Percentiles rank a stretch among this genome's conserved stretches.
phyloP scores from a whole-genome alignment of 2,329 filamentous ascomycete genomes.

The Alternaria hordeiaustralica region DNA sequence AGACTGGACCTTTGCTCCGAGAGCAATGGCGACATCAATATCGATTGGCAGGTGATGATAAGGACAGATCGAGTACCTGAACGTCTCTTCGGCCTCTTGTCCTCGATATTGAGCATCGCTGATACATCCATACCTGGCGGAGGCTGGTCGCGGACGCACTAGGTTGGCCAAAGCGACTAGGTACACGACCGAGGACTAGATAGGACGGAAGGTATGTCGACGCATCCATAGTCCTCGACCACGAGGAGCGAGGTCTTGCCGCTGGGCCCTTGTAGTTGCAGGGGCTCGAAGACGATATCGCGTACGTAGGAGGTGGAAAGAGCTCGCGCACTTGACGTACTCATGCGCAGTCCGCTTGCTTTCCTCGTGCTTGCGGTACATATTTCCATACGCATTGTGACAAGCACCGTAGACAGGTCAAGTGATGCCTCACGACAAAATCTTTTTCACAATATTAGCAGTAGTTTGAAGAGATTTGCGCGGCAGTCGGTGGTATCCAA shows the following conservation, averaged over 20 bases:
- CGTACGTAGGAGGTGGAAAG: neutral
- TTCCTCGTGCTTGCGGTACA: neutral
- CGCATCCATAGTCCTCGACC: neutral
- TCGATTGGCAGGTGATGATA: neutral
- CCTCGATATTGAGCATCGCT: neutral
- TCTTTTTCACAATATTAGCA: neutral
- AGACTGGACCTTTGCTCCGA: accelerated
- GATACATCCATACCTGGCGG: neutral
- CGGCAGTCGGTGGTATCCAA: neutral
- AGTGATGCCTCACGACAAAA: too few relatives aligned
- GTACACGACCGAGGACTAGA: neutral
- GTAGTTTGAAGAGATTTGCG: neutral
- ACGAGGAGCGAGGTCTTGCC: neutral
- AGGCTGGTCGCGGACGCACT: neutral
- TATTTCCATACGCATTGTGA: neutral
- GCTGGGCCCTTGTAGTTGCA: neutral
- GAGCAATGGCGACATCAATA: neutral
- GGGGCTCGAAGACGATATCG: neutral
- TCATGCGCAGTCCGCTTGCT: neutral
- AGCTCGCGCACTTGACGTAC: neutral
- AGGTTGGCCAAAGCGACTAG: neutral
- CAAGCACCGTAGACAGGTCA: neutral
- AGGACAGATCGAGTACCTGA: neutral
- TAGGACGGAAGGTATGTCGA: neutral
- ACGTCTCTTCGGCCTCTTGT: neutral